phyloP scores from a whole-genome alignment of 345 rosid species.

The Eutrema japonicum region DNA sequence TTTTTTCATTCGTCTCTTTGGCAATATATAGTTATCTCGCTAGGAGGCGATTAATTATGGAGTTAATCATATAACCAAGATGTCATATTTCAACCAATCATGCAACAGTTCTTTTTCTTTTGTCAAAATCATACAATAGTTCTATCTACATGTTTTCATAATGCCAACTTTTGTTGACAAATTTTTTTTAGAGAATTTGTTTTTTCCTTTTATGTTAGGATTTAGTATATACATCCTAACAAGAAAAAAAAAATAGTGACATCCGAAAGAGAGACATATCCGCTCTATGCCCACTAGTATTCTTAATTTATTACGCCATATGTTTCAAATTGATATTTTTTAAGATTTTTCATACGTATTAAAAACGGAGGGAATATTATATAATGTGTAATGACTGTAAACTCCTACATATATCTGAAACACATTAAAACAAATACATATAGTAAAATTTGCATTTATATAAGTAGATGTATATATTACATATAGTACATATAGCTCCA shows the following conservation, averaged over 20 bases:
- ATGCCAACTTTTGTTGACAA: background rate
- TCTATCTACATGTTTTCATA: background rate
- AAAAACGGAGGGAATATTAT: background rate
- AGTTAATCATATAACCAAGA: slow-evolving; percentile 16
- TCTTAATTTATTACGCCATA: too few species aligned
- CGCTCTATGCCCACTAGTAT: too few species aligned
- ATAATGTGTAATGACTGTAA: background rate
- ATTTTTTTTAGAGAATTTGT: background rate
- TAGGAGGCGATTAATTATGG: slow-evolving; percentile 30
- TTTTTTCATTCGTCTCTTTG: slow-evolving; percentile 25
- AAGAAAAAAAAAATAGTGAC: background rate
- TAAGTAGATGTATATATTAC: background rate
- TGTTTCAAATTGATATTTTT: too few species aligned
- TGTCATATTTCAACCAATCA: background rate
- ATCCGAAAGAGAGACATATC: background rate
- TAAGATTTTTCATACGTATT: too few species aligned
- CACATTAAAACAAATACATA: background rate
- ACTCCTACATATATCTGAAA: background rate
- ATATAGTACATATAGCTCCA: background rate
- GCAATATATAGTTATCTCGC: slow-evolving; percentile 8
- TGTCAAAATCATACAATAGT: background rate
- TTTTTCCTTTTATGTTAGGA: background rate
- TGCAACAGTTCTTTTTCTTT: background rate
- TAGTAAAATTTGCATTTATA: background rate
- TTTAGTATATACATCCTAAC: background rate